Percentiles rank a stretch among this genome's conserved stretches.
Evolutionary conservation across 257 asterid species (phyloP).

Genomic region (Petrea volubilis): DNA sequence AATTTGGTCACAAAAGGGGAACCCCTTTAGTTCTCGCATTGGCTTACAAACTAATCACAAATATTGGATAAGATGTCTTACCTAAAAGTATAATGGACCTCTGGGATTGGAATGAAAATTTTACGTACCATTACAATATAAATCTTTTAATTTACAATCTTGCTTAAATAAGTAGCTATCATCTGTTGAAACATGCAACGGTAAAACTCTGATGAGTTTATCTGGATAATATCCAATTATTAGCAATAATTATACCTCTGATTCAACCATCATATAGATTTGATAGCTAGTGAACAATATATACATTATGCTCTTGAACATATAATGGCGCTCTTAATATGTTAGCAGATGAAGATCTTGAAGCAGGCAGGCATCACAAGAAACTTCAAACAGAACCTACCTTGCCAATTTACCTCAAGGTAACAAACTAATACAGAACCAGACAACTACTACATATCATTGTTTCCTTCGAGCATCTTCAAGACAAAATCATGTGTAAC

Average conservation of each 20-base stretch:
- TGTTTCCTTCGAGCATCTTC: conserved; percentile 4
- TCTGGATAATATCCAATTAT: background rate
- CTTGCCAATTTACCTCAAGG: conserved; percentile 90
- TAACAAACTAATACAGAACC: conserved; percentile 20
- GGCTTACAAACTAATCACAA: background rate
- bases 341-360: conserved; percentile 79
- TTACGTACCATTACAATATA: too few species aligned
- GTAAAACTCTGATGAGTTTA: too few species aligned
- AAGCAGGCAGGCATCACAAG: conserved; percentile 74
- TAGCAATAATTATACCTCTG: too few species aligned
- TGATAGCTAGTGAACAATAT: too few species aligned
- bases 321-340: background rate
- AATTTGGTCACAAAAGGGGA: conserved; percentile 25
- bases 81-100: too few species aligned
- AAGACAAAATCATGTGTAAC: background rate
- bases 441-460: background rate
- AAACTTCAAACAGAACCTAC: conserved; percentile 81
- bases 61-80: background rate
- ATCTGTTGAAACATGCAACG: too few species aligned
- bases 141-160: too few species aligned
- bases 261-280: too few species aligned
- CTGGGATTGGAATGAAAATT: too few species aligned
- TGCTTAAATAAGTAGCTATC: too few species aligned
- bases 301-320: background rate
- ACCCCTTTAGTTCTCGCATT: conserved; percentile 2